Conservation (phyloP, 2,329 filamentous ascomycete species). For the Xylariomycetidae sp. region DNA sequence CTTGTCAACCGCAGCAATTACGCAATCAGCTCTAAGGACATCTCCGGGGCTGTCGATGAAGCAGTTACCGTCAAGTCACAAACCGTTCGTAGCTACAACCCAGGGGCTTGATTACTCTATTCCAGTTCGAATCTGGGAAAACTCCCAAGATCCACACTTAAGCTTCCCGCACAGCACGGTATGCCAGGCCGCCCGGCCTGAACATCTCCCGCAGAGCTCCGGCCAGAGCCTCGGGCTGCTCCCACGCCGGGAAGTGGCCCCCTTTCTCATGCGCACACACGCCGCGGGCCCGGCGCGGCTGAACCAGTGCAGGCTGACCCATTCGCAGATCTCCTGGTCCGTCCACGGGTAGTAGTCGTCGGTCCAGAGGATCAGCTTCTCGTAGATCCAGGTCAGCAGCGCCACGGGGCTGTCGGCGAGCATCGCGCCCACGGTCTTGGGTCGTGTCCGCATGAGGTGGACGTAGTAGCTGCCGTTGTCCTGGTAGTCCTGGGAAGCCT, state of each 20-base stretch:
- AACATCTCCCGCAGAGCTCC: conserved; percentile 46
- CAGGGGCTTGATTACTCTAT: too few relatives aligned
- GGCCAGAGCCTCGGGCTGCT: conserved; percentile 40
- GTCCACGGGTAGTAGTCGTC: conserved; percentile 71
- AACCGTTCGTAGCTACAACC: too few relatives aligned
- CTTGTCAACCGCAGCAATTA: too few relatives aligned
- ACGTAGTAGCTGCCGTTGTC: neutral
- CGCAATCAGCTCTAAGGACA: too few relatives aligned
- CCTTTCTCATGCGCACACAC: conserved; percentile 39
- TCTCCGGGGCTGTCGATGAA: too few relatives aligned
- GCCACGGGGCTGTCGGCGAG: conserved; percentile 66
- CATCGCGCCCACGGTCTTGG: conserved; percentile 66
- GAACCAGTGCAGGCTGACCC: conserved; percentile 72
- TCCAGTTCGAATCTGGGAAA: too few relatives aligned
- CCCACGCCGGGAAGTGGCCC: conserved; percentile 48
- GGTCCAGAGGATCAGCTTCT: conserved; percentile 74
- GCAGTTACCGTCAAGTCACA: too few relatives aligned
- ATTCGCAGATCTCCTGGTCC: conserved; percentile 70
- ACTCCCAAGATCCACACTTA: too few relatives aligned
- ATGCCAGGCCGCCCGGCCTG: too few relatives aligned
- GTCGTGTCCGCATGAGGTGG: conserved; percentile 57
- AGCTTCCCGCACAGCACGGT: too few relatives aligned
- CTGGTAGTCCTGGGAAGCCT: neutral
- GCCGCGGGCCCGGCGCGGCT: conserved; percentile 61
- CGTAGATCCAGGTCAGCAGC: conserved; percentile 72